Percentiles rank a stretch among this genome's conserved stretches.
phyloP scores from a whole-genome alignment of 441 rosid genomes.

The Croton laevigatus region DNA sequence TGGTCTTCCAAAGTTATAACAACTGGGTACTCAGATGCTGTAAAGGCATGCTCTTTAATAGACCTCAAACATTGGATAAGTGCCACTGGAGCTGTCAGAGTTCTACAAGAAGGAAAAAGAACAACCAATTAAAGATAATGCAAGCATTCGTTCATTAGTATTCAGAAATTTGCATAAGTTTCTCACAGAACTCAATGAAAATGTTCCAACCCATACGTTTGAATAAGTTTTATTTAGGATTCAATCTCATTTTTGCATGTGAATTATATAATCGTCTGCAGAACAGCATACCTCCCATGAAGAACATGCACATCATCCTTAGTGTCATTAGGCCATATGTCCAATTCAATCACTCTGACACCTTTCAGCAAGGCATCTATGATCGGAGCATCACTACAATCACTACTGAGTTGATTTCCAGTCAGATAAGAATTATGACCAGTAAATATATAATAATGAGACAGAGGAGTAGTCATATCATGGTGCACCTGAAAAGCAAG shows the following conservation, averaged over 20 bases:
- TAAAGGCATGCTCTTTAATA: conserved; percentile 71
- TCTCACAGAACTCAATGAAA: not conserved
- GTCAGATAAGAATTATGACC: conserved; percentile 93
- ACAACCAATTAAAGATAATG: not conserved
- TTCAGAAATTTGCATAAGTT: not conserved
- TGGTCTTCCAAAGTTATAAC: conserved; percentile 95
- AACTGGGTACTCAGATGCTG: conserved; percentile 76
- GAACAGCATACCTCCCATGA: conserved; percentile 71
- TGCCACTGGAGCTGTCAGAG: conserved; percentile 82
- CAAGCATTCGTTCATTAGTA: not conserved
- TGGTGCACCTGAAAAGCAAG: conserved; percentile 63
- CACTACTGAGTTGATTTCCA: conserved; percentile 90
- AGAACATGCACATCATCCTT: conserved; percentile 69
- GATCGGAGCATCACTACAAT: conserved; percentile 83
- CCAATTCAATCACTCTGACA: conserved; percentile 86
- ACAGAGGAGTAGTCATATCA: conserved; percentile 80
- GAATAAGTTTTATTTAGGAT: not conserved
- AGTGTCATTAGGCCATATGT: conserved; percentile 84
- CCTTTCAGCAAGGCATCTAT: conserved; percentile 68
- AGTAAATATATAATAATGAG: conserved; percentile 79
- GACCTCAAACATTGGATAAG: conserved; percentile 69
- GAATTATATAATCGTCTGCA: conserved; percentile 5
- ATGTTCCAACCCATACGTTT: not conserved
- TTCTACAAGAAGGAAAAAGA: conserved; percentile 39
- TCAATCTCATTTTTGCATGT: not conserved